Conservation (phyloP, 106 monocot genomes). For the Apostasia ramifera region DNA sequence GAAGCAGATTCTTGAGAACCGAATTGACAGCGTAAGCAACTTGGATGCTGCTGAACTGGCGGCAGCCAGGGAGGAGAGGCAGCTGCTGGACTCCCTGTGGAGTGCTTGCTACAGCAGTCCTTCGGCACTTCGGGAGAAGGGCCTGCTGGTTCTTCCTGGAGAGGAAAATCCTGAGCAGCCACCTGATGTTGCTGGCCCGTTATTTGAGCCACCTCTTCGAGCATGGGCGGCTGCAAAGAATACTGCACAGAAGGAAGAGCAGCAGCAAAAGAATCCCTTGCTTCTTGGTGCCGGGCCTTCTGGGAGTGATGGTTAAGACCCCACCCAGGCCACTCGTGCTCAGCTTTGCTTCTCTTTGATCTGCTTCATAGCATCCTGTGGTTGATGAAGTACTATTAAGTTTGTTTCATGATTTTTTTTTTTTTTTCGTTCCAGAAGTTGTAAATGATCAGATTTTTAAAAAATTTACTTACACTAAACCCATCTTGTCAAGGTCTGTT, state of each 20-base stretch:
- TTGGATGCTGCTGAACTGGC: conserved; percentile 62
- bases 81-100: conserved; percentile 73
- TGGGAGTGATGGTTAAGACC: no score
- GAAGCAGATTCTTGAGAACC: conserved; percentile 35
- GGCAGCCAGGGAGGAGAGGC: conserved; percentile 66
- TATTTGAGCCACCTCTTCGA: conserved; percentile 54
- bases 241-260: neutral
- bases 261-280: neutral
- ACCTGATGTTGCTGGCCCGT: conserved; percentile 47
- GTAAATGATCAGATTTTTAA: no score
- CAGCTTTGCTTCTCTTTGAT: no score
- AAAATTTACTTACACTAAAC: no score
- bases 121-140: conserved; percentile 59
- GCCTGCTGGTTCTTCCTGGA: conserved; percentile 63
- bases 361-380: no score
- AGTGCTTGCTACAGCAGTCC: conserved; percentile 54
- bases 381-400: no score
- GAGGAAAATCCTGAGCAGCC: conserved; percentile 43
- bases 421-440: no score
- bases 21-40: conserved; percentile 43
- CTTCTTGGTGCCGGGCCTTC: conserved; percentile 1
- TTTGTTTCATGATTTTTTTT: no score
- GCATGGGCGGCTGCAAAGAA: conserved; percentile 18
- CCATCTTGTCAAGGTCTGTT: no score
- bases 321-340: no score